phyloP scores from a whole-genome alignment of 768 basidiomycete genomes.

The Kwoniella sp. region DNA sequence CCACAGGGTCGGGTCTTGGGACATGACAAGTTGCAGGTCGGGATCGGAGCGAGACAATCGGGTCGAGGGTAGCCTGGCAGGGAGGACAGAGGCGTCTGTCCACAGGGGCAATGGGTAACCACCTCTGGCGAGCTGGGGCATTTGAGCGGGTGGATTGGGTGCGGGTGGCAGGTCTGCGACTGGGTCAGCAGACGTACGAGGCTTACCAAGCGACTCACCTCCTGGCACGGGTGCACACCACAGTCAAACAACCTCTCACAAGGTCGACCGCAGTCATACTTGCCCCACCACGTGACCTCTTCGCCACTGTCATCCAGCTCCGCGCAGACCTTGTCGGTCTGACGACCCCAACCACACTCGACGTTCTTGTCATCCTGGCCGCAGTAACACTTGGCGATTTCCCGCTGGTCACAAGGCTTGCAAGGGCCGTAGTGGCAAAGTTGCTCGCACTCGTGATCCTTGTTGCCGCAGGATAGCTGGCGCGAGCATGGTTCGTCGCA shows the following conservation, averaged over 20 bases:
- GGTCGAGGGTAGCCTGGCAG: constrained; percentile 40
- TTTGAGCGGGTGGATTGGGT: constrained; percentile 56
- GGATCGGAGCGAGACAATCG: constrained; percentile 69
- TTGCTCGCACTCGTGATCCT: constrained; percentile 61
- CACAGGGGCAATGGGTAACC: constrained; percentile 77
- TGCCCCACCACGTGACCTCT: constrained; percentile 63
- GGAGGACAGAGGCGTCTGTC: constrained; percentile 58
- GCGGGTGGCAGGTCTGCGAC: constrained; percentile 64
- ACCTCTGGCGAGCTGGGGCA: constrained; percentile 64
- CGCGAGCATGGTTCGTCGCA: constrained; percentile 57
- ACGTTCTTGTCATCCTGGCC: constrained; percentile 62
- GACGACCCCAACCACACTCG: constrained; percentile 57
- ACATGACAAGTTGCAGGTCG: constrained; percentile 70
- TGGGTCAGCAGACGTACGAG: not conserved
- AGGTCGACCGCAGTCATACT: constrained; percentile 58
- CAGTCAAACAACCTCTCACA: constrained; percentile 75
- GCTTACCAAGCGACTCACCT: constrained; percentile 43
- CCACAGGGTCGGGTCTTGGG: constrained; percentile 61
- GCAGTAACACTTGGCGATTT: constrained; percentile 70
- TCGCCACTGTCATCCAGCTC: constrained; percentile 52
- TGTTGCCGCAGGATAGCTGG: constrained; percentile 54
- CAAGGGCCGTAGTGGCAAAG: constrained; percentile 77
- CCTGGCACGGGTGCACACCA: constrained; percentile 66
- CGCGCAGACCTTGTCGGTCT: constrained; percentile 36
- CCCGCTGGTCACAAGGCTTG: constrained; percentile 58